Conservation (phyloP, 2,329 filamentous ascomycete genomes). For the Zymoseptoria crescenta region DNA sequence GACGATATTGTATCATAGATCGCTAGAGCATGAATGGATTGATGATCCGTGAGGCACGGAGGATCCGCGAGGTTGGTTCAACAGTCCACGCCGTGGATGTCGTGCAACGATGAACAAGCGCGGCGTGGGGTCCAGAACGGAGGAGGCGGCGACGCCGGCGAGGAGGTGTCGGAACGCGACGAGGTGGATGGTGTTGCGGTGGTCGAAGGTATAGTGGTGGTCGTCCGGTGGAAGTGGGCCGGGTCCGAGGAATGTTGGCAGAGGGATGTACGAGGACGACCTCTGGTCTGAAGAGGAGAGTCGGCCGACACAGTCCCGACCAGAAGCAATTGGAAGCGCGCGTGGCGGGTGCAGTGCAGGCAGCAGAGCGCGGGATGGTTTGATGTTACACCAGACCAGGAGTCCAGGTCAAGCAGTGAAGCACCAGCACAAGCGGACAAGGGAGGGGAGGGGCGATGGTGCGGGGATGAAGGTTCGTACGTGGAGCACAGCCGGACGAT, state of each 20-base stretch:
- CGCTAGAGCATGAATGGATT: constrained; percentile 6
- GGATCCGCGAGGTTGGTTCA: not conserved
- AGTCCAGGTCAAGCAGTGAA: not conserved
- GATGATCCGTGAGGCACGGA: not conserved
- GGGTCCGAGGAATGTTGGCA: not conserved
- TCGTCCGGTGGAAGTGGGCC: not conserved
- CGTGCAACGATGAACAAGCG: not conserved
- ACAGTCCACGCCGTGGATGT: not conserved
- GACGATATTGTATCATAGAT: constrained; percentile 8
- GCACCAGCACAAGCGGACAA: not conserved
- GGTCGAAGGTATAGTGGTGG: constrained; percentile 4
- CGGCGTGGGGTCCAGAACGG: not conserved
- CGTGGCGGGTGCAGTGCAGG: no score
- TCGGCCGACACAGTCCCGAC: not conserved
- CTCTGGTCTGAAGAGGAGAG: not conserved
- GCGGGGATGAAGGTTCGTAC: not conserved
- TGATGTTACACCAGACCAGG: not conserved
- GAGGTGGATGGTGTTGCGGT: not conserved
- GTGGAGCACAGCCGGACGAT: no score
- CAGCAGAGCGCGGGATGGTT: not conserved
- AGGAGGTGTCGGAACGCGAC: no score
- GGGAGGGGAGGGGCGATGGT: not conserved
- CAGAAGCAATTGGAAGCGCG: not conserved
- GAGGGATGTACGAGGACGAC: not conserved
- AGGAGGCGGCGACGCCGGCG: no score